Conservation (phyloP, 352 stramenopile species). For the Globisporangium viniferum region DNA sequence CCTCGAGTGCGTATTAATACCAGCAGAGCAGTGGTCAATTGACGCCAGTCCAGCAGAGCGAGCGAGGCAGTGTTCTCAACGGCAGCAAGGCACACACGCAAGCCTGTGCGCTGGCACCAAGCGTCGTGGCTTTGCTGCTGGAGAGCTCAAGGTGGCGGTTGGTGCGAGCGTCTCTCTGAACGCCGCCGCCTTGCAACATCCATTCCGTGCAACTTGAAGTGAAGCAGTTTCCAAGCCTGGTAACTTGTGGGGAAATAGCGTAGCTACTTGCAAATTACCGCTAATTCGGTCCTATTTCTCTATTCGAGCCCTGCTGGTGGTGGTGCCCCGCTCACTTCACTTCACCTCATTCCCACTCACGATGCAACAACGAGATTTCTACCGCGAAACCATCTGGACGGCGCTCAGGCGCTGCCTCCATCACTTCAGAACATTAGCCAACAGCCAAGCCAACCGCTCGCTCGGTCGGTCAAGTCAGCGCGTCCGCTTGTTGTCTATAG, state of each 20-base stretch:
- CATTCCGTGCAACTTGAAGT: neutral
- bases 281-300: constrained; percentile 6
- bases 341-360: neutral
- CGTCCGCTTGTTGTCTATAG: neutral
- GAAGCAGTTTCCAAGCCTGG: neutral
- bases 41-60: neutral
- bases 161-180: neutral
- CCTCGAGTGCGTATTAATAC: neutral
- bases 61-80: neutral
- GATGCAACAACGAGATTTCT: constrained; percentile 7
- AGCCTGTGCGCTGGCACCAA: neutral
- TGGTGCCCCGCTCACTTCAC: neutral
- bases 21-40: neutral
- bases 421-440: constrained; percentile 11
- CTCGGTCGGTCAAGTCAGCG: constrained; percentile 3
- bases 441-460: neutral
- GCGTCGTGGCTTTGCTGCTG: neutral
- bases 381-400: constrained; percentile 8
- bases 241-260: neutral
- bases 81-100: neutral
- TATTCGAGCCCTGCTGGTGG: neutral
- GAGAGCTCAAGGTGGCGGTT: neutral
- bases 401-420: neutral
- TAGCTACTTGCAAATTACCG: neutral
- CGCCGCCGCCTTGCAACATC: neutral